A percentile compares a stretch with the other conserved stretches of the same genome.
Conservation (phyloP, 1,284 basidiomycete species). For the Cutaneotrichosporon mucoides region DNA sequence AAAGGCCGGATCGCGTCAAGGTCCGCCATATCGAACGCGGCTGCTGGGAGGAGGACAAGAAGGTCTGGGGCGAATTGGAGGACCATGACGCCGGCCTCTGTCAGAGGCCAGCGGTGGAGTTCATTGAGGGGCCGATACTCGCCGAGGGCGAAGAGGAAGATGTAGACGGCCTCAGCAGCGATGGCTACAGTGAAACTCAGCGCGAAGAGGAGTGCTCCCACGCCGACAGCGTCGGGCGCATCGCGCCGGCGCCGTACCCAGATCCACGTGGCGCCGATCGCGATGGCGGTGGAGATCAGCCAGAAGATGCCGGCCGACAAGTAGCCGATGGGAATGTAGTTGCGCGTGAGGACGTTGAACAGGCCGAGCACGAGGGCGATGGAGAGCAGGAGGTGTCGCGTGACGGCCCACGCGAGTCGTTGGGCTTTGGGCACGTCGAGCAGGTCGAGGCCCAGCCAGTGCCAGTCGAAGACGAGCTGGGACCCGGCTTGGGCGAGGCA, state of each 20-base stretch:
- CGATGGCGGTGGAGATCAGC: background rate
- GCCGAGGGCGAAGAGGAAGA: background rate
- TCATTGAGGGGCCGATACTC: background rate
- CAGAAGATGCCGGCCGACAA: background rate
- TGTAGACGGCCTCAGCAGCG: background rate
- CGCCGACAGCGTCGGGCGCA: background rate
- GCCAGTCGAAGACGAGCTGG: constrained; percentile 1
- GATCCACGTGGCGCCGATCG: background rate
- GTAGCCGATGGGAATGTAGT: background rate
- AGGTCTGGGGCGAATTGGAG: background rate
- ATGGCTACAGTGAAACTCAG: background rate
- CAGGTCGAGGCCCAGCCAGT: background rate
- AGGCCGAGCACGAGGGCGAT: background rate
- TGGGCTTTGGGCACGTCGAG: background rate
- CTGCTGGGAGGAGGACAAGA: background rate
- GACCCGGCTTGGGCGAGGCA: background rate
- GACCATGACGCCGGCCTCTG: background rate
- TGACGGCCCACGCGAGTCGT: background rate
- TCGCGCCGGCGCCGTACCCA: background rate
- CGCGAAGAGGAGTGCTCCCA: background rate
- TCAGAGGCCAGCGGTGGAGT: background rate
- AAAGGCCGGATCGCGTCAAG: background rate
- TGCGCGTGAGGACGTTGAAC: constrained; percentile 1
- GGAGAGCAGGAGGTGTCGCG: background rate
- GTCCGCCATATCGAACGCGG: background rate